Evolutionary conservation across 1,284 basidiomycete species (phyloP).

Genomic region (Butyriboletus appendiculatus): DNA sequence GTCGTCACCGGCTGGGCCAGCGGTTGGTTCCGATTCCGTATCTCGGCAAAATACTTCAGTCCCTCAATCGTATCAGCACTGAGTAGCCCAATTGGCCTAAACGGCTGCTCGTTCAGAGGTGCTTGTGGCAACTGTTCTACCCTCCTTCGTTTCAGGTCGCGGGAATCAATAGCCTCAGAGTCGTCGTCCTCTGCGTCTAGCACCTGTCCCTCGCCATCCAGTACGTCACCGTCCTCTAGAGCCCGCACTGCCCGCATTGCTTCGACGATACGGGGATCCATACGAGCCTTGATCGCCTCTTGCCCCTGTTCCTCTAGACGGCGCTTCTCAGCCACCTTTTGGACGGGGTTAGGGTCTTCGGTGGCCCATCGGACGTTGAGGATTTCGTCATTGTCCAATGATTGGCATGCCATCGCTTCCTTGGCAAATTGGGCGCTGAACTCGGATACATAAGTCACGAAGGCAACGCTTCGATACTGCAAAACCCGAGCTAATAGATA

Average conservation of each 20-base stretch:
- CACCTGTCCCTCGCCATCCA: constrained; percentile 48
- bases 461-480: constrained; percentile 93
- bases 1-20: constrained; percentile 34
- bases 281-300: constrained; percentile 80
- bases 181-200: constrained; percentile 32
- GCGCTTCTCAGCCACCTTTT: constrained; percentile 82
- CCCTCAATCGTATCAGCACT: constrained; percentile 83
- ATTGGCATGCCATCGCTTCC: constrained; percentile 99
- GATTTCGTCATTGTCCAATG: constrained; percentile 96
- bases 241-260: constrained; percentile 82
- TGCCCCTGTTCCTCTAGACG: constrained; percentile 81
- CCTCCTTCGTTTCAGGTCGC: constrained; percentile 43
- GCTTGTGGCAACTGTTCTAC: constrained; percentile 27
- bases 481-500: constrained; percentile 75
- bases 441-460: constrained; percentile 94
- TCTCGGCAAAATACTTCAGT: constrained; percentile 83
- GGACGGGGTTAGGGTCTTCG: constrained; percentile 91
- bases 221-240: constrained; percentile 75
- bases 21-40: constrained; percentile 58
- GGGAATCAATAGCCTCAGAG: constrained; percentile 39
- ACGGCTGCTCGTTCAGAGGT: constrained; percentile 14
- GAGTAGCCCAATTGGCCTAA: constrained; percentile 57
- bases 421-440: constrained; percentile 94
- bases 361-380: constrained; percentile 98
- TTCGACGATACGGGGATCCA: constrained; percentile 84